These are phyloP conservation scores for Coemansia sp. DNA, from an alignment of 192 early-diverging fungal genomes.

Conservation along the genomic window DNA sequence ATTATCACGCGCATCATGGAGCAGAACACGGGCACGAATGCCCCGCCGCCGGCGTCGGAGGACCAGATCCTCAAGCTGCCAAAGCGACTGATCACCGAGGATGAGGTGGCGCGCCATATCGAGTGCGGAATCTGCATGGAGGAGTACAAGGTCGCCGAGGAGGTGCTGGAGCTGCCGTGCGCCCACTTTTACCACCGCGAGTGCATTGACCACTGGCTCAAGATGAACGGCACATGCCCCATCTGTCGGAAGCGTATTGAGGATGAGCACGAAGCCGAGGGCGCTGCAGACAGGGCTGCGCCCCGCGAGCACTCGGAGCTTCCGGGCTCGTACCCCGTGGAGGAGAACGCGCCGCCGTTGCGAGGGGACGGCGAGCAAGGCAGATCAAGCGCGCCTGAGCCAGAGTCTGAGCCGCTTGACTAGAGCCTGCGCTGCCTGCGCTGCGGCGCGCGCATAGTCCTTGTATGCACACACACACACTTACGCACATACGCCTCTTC, in stretches of 20 bases:
- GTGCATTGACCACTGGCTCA: constrained; percentile 91
- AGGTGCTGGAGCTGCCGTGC: constrained; percentile 71
- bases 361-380: too few species aligned
- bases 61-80: constrained; percentile 68
- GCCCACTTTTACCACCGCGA: constrained; percentile 83
- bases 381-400: constrained; percentile 9
- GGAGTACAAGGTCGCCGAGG: constrained; percentile 68
- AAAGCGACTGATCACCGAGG: constrained; percentile 45
- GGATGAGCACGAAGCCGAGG: background rate
- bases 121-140: constrained; percentile 93
- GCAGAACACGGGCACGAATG: constrained; percentile 53
- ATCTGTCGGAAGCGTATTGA: constrained; percentile 65
- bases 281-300: background rate
- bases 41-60: constrained; percentile 77
- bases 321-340: constrained; percentile 51
- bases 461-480: background rate
- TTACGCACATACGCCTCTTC: background rate
- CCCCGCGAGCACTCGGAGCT: constrained; percentile 32
- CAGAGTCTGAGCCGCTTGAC: constrained; percentile 6
- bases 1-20: constrained; percentile 87
- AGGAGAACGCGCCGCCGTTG: too few species aligned
- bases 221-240: constrained; percentile 91
- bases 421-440: background rate
- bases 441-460: too few species aligned
- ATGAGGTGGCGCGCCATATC: constrained; percentile 59